Conservation (phyloP, 331 rosid genomes). For the Malus hybrid region DNA sequence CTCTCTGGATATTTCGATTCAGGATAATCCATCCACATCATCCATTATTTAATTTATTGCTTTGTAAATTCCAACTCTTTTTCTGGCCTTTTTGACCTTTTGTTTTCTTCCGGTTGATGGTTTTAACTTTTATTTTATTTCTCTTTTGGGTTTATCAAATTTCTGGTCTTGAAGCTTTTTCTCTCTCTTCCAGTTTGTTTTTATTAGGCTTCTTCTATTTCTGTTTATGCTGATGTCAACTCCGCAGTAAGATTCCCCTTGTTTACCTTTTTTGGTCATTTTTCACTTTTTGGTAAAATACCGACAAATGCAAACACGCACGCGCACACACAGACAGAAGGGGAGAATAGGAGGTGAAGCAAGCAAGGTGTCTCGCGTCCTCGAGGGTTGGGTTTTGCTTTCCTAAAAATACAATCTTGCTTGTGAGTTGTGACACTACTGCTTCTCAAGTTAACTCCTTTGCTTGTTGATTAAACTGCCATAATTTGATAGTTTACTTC, state of each 20-base stretch:
- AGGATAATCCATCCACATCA: constrained; percentile 65
- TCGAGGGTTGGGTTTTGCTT: constrained; percentile 42
- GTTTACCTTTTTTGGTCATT: too few relatives aligned
- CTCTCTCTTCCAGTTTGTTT: background rate
- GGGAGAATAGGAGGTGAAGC: constrained; percentile 1
- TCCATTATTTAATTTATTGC: constrained; percentile 35
- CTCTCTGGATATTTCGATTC: constrained; percentile 35
- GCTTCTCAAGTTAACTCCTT: constrained; percentile 13
- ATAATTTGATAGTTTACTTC: constrained; percentile 16
- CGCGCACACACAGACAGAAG: background rate
- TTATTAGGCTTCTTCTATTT: constrained; percentile 10
- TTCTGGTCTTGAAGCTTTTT: constrained; percentile 16
- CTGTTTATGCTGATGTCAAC: background rate
- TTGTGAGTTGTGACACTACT: constrained; percentile 1
- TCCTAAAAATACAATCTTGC: constrained; percentile 31
- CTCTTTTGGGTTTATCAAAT: constrained; percentile 6
- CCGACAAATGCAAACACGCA: background rate
- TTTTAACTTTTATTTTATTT: background rate
- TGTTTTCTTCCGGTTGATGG: background rate
- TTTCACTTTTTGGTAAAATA: background rate
- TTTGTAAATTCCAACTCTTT: constrained; percentile 28
- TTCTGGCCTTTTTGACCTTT: constrained; percentile 21
- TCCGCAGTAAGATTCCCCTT: background rate
- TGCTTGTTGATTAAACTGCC: constrained; percentile 53
- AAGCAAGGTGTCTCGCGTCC: constrained; percentile 15